Evolutionary conservation across 495 filamentous ascomycete genomes (phyloP).

Genomic region (Sphaerosporella brunnea): DNA sequence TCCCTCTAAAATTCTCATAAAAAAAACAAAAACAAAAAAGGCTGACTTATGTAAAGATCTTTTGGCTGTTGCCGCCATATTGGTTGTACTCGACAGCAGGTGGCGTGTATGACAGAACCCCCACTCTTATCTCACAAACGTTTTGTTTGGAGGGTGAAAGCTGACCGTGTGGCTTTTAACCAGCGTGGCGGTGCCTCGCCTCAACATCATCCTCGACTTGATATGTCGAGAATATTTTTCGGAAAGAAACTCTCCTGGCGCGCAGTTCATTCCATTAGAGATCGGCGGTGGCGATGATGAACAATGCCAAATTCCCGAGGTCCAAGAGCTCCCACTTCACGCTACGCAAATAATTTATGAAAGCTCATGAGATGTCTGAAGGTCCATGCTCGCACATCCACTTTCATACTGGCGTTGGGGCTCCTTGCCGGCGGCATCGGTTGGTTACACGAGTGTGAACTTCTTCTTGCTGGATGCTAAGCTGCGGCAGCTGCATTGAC

Average conservation of each 20-base stretch:
- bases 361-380: too few relatives aligned
- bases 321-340: too few relatives aligned
- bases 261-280: conserved; percentile 46
- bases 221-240: conserved; percentile 64
- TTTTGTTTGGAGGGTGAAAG: conserved; percentile 62
- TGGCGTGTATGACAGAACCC: conserved; percentile 60
- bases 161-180: conserved; percentile 27
- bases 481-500: conserved; percentile 41
- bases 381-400: conserved; percentile 1
- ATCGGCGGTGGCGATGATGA: conserved; percentile 47
- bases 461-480: too few relatives aligned
- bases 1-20: not conserved
- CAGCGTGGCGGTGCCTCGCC: conserved; percentile 16
- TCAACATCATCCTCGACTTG: conserved; percentile 45
- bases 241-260: conserved; percentile 36
- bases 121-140: too few relatives aligned
- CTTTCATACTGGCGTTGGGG: not conserved
- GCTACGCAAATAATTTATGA: too few relatives aligned
- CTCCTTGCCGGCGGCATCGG: not conserved
- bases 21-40: not conserved
- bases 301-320: conserved; percentile 42
- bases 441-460: too few relatives aligned
- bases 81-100: conserved; percentile 63
- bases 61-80: conserved; percentile 67
- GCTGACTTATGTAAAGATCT: conserved; percentile 16